Evolutionary conservation across 1,284 basidiomycete genomes (phyloP), one percentile per base, ranked within the genome.

Genomic region (Boletus mariae): DNA sequence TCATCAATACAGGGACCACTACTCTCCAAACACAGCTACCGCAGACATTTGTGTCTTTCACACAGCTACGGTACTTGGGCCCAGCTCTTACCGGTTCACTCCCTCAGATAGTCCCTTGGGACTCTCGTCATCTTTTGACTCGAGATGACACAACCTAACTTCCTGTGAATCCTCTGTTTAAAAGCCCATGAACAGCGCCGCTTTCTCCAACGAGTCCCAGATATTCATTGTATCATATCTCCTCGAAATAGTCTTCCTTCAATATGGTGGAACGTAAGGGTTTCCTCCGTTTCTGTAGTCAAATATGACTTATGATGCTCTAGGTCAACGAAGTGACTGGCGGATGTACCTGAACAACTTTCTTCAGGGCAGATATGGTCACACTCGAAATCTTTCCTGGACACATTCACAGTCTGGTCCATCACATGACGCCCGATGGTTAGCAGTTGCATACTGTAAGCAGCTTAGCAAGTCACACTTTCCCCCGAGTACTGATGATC

Each of bases 351-450:
- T 65, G 35, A 65, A 65, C 49, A 65, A 65, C 57, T 65, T 43
- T 37, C 64, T 69, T 42, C 65, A 69, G 47, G 64, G 63, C 4
- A 61, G 64, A 55, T 68, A 68, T 45, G 64, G 64, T 12, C 67
- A 65, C 41, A 69, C 64, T n/a, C 54, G 49, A 48, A 7, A 51
- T 17, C 59, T 65, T 42, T 41, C 65, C 15, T 66, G 68, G 68
- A 29, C 58, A 12, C 29, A 48, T 45, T 10, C 56, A 28, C 60
- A 57, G 12, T 61, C 64, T 32, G 67, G 66, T 12, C 62, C 67
- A 35, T 49, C 55, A 35, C 65, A 66, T 31, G 52, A 67, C 11
- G 58, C 67, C 28, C 60, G 49, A 40, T 66, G 68, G 65, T 26
- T 43, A 34, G 62, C 57, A 4, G 44, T 68, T 56, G 66, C 64